Evolutionary conservation across 495 filamentous ascomycete species (phyloP).

Genomic region (Mytilinidion resinicola): DNA sequence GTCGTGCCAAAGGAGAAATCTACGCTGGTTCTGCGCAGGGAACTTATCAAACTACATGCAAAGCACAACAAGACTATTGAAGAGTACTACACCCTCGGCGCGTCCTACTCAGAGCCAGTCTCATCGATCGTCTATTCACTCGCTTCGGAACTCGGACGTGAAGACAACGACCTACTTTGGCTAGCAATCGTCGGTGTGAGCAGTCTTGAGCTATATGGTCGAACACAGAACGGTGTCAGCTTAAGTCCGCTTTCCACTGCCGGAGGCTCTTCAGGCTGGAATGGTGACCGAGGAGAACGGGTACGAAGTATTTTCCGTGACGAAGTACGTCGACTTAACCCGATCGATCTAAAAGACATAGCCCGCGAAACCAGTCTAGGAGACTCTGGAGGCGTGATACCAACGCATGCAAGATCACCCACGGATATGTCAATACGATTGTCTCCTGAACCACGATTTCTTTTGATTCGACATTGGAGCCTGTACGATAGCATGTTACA

Average conservation of each 20-base stretch:
- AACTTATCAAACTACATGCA: slow-evolving; percentile 63
- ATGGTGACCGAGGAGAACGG: slow-evolving; percentile 72
- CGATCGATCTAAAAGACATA: slow-evolving; percentile 59
- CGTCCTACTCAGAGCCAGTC: slow-evolving; percentile 90
- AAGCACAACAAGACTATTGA: slow-evolving; percentile 69
- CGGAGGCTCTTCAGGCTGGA: slow-evolving; percentile 66
- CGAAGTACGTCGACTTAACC: slow-evolving; percentile 91
- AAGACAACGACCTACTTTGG: slow-evolving; percentile 97
- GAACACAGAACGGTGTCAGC: slow-evolving; percentile 70
- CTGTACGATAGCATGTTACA: slow-evolving; percentile 98
- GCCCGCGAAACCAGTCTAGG: slow-evolving; percentile 41
- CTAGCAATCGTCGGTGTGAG: slow-evolving; percentile 86
- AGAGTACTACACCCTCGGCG: slow-evolving; percentile 76
- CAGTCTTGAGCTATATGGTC: slow-evolving; percentile 85
- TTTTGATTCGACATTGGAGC: slow-evolving; percentile 93
- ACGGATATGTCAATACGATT: slow-evolving; percentile 88
- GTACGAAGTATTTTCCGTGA: slow-evolving; percentile 82
- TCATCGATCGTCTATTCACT: slow-evolving; percentile 90
- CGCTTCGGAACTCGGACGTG: slow-evolving; percentile 87
- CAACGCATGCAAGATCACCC: slow-evolving; percentile 78
- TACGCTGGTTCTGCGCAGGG: slow-evolving; percentile 59
- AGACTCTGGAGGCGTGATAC: slow-evolving; percentile 70
- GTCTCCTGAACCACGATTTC: slow-evolving; percentile 88
- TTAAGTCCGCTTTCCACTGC: slow-evolving; percentile 48
- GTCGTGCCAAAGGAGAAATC: slow-evolving; percentile 55